Base-by-base conservation (phyloP, 129 eudicot species). In the Escallonia rubra region DNA sequence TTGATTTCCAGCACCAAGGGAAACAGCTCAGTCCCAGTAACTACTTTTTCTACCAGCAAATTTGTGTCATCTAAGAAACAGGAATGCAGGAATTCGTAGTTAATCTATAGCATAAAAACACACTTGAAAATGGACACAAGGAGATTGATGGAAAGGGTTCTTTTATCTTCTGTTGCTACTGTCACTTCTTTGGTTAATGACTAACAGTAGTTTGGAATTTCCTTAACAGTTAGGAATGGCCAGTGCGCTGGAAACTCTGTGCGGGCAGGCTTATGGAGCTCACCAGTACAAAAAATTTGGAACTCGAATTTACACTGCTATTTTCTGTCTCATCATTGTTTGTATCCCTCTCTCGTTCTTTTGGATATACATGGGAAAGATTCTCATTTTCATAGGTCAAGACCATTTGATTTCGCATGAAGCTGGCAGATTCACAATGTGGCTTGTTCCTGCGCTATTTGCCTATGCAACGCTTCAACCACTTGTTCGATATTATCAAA, bases 251-350 rank as follows among this genome's bases (percentile, higher is more conserved):
- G 96, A 88, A 74, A 88, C 96, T n/a, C 68, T 85, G 57, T 73
- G 94, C 50, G 96, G 96, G 46, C 96, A 90, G 60, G 88, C 96
- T 41, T 90, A 52, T 57, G 96, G 96, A 59, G 96, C 95, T 67
- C 74, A 83, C 51, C 96, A 90, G 66, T 90, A 86, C 76, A 58
- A 81, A 70, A 90, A 74, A 73, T 43, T 90, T 44, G 90, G 96
- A 72, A 86, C 79, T 7, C 85, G 54, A 14, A 86, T 79, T n/a
- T 83, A 83, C 82, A 83, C 90, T 10, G 96, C 95, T 13, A 79
- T 86, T 52, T 63, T 86, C 56, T 86, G 78, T 44, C 90, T 90
- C 42, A 5, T 57, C 45, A 41, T 81, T 6, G 86, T 90, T 23
- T 86, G 94, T 72, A 77, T 86, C 13, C 95, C 96, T 14, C 67